phyloP scores from a whole-genome alignment of 2,329 filamentous ascomycete genomes.

The Sphaerulina populicola region DNA sequence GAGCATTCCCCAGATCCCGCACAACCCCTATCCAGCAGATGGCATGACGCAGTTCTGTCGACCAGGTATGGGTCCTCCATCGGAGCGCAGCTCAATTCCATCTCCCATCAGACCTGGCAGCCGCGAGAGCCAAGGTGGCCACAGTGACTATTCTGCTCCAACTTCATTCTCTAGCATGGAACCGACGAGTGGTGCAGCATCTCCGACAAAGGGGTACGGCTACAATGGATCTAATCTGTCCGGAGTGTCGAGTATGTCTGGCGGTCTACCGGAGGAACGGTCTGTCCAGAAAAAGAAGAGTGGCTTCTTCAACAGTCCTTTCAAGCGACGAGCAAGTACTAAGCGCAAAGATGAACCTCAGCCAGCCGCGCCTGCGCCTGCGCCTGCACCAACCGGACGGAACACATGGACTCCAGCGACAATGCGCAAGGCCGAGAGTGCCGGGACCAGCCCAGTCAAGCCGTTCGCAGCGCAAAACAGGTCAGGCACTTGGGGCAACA shows the following conservation, averaged over 20 bases:
- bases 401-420: constrained; percentile 48
- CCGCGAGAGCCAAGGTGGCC: constrained; percentile 59
- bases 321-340: constrained; percentile 70
- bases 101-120: constrained; percentile 69
- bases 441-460: constrained; percentile 39
- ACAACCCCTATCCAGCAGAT: constrained; percentile 89
- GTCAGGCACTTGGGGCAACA: constrained; percentile 29
- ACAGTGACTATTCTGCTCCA: constrained; percentile 79
- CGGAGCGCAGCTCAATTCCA: constrained; percentile 60
- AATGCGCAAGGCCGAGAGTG: constrained; percentile 33
- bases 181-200: constrained; percentile 62
- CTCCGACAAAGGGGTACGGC: constrained; percentile 57
- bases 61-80: constrained; percentile 52
- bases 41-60: constrained; percentile 97
- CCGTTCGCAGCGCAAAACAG: constrained; percentile 25
- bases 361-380: constrained; percentile 35
- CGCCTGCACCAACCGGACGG: constrained; percentile 31
- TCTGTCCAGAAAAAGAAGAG: constrained; percentile 63
- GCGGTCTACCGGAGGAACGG: constrained; percentile 51
- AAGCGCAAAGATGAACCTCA: constrained; percentile 57
- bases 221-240: constrained; percentile 33
- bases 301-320: constrained; percentile 89
- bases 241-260: constrained; percentile 22
- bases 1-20: constrained; percentile 62
- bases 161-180: constrained; percentile 85